Evolutionary conservation across 2,329 filamentous ascomycete species (phyloP).

Genomic region (Proliferodiscus dingleyae): DNA sequence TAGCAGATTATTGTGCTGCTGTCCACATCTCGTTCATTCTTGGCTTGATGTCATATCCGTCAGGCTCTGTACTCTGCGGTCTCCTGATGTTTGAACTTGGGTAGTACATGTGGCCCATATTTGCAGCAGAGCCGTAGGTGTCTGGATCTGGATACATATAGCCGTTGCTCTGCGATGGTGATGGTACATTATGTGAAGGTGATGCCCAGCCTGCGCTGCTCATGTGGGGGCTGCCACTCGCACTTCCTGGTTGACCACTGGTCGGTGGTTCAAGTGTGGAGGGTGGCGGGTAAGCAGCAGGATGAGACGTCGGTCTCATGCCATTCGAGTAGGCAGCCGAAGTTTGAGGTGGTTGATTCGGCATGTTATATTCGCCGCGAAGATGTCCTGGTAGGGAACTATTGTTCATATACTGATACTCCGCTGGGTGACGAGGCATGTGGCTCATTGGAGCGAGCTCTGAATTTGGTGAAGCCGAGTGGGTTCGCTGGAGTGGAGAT

Average conservation of each 20-base stretch:
- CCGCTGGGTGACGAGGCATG: slow-evolving; percentile 48
- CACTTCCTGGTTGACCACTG: slow-evolving; percentile 66
- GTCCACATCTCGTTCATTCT: slow-evolving; percentile 52
- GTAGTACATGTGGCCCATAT: slow-evolving; percentile 66
- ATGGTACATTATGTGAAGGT: slow-evolving; percentile 63
- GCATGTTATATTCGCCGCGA: slow-evolving; percentile 52
- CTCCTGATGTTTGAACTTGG: slow-evolving; percentile 63
- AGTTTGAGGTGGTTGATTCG: slow-evolving; percentile 56
- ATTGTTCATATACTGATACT: slow-evolving; percentile 73
- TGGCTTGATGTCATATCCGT: slow-evolving; percentile 59
- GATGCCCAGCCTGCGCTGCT: slow-evolving; percentile 71
- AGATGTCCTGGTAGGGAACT: slow-evolving; percentile 80
- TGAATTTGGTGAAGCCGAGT: slow-evolving; percentile 74
- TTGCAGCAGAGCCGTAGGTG: slow-evolving; percentile 55
- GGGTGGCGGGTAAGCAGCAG: slow-evolving; percentile 73
- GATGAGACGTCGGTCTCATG: slow-evolving; percentile 76
- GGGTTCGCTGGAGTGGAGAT: slow-evolving; percentile 72
- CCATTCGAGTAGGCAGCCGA: slow-evolving; percentile 51
- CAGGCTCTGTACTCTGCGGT: slow-evolving; percentile 70
- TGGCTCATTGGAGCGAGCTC: slow-evolving; percentile 66
- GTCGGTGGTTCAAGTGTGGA: slow-evolving; percentile 72
- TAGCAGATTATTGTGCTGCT: slow-evolving; percentile 37
- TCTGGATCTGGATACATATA: slow-evolving; percentile 85
- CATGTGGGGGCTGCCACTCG: slow-evolving; percentile 84
- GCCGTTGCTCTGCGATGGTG: slow-evolving; percentile 56